Conservation (phyloP, 169 alveolate species). For the Cryptosporidium viatorum region DNA sequence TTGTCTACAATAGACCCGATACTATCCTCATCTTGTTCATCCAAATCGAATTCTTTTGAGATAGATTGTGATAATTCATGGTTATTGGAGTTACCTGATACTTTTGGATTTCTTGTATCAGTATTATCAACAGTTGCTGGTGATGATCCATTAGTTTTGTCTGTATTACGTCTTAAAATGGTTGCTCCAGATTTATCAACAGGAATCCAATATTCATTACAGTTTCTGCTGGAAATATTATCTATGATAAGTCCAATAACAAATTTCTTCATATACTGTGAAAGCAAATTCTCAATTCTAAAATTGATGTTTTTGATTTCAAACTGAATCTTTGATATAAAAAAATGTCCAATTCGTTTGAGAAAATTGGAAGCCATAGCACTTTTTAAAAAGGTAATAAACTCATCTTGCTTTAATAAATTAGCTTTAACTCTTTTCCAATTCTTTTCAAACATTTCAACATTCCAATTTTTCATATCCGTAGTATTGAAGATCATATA, state of each 20-base stretch:
- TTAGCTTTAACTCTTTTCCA: constrained; percentile 55
- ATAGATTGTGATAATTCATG: not conserved
- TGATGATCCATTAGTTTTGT: not conserved
- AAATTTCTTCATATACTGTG: constrained; percentile 17
- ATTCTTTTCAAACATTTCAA: constrained; percentile 64
- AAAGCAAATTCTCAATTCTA: constrained; percentile 30
- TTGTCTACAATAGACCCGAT: constrained; percentile 6
- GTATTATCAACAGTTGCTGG: not conserved
- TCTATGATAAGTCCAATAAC: constrained; percentile 46
- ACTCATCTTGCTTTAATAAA: constrained; percentile 47
- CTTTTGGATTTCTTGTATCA: not conserved
- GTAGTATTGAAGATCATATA: constrained; percentile 51
- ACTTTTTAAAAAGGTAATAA: constrained; percentile 46
- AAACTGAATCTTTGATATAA: constrained; percentile 57
- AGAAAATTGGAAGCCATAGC: constrained; percentile 52
- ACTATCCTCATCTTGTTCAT: not conserved
- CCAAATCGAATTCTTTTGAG: not conserved
- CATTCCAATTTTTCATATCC: constrained; percentile 53
- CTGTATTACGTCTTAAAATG: not conserved
- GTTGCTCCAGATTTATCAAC: not conserved
- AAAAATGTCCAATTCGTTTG: constrained; percentile 38
- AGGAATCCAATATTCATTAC: constrained; percentile 73
- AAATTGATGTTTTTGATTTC: constrained; percentile 60
- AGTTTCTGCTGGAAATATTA: constrained; percentile 22
- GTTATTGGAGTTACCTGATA: not conserved